Evolutionary conservation across 2,329 filamentous ascomycete genomes (phyloP), one percentile per base, ranked within the genome.

Genomic region (Pseudopyrenochaeta lycopersici): DNA sequence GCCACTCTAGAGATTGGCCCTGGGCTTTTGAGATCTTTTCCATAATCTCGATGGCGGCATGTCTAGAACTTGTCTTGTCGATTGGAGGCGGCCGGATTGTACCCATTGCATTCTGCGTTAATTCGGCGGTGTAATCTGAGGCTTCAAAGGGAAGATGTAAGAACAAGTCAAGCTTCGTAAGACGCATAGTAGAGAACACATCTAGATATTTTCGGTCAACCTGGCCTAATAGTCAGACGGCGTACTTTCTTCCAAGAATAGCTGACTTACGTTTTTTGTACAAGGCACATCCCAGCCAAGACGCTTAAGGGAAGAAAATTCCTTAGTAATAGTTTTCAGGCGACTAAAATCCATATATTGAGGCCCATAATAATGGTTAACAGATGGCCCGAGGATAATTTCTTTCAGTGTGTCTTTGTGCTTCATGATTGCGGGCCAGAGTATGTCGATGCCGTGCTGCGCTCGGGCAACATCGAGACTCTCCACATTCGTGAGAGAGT

Each of bases 401-500:
- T 41, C 31, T 20, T 46, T 39, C 23, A 61, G 36, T 0, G 54
- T 53, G 9, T 52, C 39, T 12, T 45, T 56, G 21, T 61, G 58
- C 30, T 45, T 32, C 21, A 49, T 11, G 29, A 61, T 54, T 7
- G 46, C 46, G 7, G 54, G 58, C 46, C 48, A 51, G 4, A 61
- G 31, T 7, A 23, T 31, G 17, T 53, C 30, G 10, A 54, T 18
- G 3, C 14, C 32, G 10, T 4, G 6, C 9, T 42, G 9, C 11
- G 40, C 39, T 7, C n/a, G 7, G 23, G 10, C 36, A 36, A 59
- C 45, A 18, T 47, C 30, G 2, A 58, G 43, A 12, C 14, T n/a
- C 17, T 55, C 43, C 30, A 55, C 17, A n/a, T 6, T 31, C 4
- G 9, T 17, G 14, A 50, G 12, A 7, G 46, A 47, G 2, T 44